Evolutionary conservation across 495 filamentous ascomycete genomes (phyloP).

Genomic region (Chaetomidium leptoderma): DNA sequence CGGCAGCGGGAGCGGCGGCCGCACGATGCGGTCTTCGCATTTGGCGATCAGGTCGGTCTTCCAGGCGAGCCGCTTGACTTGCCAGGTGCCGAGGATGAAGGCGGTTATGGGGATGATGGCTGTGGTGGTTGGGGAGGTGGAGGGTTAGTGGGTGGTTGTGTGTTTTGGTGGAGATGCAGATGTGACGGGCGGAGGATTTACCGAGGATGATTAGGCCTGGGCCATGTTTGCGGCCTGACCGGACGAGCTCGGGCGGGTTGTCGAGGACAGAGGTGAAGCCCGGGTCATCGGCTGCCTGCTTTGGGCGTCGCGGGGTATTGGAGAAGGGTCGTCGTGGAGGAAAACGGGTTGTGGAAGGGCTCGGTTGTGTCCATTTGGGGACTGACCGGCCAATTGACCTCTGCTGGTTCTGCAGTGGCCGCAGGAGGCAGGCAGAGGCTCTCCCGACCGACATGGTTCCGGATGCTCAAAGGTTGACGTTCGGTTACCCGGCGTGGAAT

Average conservation of each 20-base stretch:
- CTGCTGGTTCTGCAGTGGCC: constrained; percentile 7
- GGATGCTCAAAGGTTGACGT: background rate
- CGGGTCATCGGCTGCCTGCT: constrained; percentile 59
- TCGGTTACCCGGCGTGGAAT: background rate
- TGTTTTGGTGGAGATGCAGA: background rate
- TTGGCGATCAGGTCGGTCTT: constrained; percentile 87
- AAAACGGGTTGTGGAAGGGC: background rate
- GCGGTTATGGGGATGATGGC: constrained; percentile 88
- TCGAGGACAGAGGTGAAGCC: constrained; percentile 79
- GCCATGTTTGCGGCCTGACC: constrained; percentile 67
- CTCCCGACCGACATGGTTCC: constrained; percentile 9
- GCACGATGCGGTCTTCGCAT: constrained; percentile 83
- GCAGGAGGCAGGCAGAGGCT: background rate
- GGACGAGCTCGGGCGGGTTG: constrained; percentile 72
- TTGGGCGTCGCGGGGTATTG: constrained; percentile 19
- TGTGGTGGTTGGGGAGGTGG: too few species aligned
- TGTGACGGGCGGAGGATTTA: constrained; percentile 29
- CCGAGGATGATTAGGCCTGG: constrained; percentile 77
- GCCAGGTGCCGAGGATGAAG: constrained; percentile 89
- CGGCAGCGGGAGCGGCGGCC: constrained; percentile 81
- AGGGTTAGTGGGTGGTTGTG: constrained; percentile 5
- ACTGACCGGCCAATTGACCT: constrained; percentile 12
- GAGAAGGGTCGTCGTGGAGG: constrained; percentile 33
- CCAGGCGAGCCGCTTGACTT: constrained; percentile 88
- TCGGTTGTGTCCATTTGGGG: constrained; percentile 7